These are phyloP conservation scores for Toxicodendron radicans DNA, from an alignment of 345 rosid genomes.

Conservation along the genomic window DNA sequence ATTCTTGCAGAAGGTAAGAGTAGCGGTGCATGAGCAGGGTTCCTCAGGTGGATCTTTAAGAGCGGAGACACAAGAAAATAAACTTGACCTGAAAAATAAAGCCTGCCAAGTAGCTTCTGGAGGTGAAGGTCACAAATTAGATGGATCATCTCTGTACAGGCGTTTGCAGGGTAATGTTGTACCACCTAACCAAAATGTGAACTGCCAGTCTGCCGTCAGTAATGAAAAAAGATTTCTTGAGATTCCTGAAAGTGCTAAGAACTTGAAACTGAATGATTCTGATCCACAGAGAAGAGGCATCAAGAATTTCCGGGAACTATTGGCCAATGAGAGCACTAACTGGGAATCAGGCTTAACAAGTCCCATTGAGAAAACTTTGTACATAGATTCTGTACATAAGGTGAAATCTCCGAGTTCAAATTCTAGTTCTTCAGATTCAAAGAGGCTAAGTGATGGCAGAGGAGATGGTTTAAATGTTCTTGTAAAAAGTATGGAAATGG, in stretches of 20 bases:
- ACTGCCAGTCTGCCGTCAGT: constrained; percentile 7
- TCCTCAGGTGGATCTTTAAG: constrained; percentile 11
- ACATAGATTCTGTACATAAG: constrained; percentile 59
- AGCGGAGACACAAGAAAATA: constrained; percentile 27
- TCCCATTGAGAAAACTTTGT: constrained; percentile 74
- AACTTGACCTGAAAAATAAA: constrained; percentile 25
- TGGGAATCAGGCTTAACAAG: constrained; percentile 40
- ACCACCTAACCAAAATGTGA: constrained; percentile 8
- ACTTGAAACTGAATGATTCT: constrained; percentile 14
- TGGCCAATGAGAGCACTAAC: constrained; percentile 51
- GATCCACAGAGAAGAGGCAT: constrained; percentile 24
- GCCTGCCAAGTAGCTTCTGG: constrained; percentile 10
- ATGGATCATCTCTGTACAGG: constrained; percentile 33
- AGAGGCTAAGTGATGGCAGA: neutral
- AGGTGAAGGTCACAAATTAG: constrained; percentile 20
- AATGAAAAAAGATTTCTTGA: constrained; percentile 23
- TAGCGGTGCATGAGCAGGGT: constrained; percentile 19
- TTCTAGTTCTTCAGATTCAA: constrained; percentile 27
- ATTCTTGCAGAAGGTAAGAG: constrained; percentile 31
- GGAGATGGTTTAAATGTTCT: constrained; percentile 19
- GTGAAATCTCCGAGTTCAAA: constrained; percentile 30
- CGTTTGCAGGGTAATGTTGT: constrained; percentile 31
- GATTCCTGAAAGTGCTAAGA: constrained; percentile 27
- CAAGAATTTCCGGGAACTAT: constrained; percentile 44
- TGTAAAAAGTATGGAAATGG: constrained; percentile 28